Conservation (phyloP, 768 basidiomycete genomes). For the Leccinum subtestaceum region DNA sequence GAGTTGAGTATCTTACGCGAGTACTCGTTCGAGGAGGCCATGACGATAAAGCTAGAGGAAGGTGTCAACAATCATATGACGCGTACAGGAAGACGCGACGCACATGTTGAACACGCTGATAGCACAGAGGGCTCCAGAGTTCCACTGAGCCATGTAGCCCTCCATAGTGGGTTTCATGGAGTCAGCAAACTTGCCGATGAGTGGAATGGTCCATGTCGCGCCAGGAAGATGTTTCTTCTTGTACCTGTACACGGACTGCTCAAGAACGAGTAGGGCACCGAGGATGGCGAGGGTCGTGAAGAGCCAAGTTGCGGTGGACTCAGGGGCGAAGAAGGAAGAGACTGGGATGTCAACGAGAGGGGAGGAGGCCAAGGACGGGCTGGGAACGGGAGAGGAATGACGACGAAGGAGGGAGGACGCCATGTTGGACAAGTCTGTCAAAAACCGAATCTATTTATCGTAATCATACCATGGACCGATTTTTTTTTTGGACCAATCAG, state of each 20-base stretch:
- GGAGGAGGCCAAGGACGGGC: conserved; percentile 44
- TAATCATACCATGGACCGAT: background rate
- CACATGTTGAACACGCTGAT: conserved; percentile 98
- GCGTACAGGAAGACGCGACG: conserved; percentile 24
- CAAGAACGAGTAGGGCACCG: conserved; percentile 73
- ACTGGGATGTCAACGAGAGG: conserved; percentile 44
- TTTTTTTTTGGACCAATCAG: background rate
- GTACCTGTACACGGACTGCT: conserved; percentile 84
- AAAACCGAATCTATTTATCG: background rate
- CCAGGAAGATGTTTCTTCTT: conserved; percentile 92
- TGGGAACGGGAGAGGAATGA: conserved; percentile 33
- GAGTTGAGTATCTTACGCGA: conserved; percentile 96
- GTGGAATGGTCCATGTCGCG: conserved; percentile 88
- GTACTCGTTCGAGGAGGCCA: conserved; percentile 92
- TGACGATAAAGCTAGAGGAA: conserved; percentile 88
- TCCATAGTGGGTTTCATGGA: conserved; percentile 90
- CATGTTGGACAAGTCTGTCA: conserved; percentile 24
- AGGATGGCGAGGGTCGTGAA: conserved; percentile 71
- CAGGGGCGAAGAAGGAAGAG: conserved; percentile 43
- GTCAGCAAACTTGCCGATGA: conserved; percentile 95
- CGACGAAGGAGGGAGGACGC: conserved; percentile 29
- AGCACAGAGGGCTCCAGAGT: conserved; percentile 81
- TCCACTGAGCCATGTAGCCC: conserved; percentile 90
- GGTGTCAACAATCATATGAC: conserved; percentile 5
- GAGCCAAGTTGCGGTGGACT: conserved; percentile 44